A percentile compares a stretch with the other conserved stretches of the same genome.
Conservation (phyloP, 441 rosid species). For the Bruguiera hainesii region DNA sequence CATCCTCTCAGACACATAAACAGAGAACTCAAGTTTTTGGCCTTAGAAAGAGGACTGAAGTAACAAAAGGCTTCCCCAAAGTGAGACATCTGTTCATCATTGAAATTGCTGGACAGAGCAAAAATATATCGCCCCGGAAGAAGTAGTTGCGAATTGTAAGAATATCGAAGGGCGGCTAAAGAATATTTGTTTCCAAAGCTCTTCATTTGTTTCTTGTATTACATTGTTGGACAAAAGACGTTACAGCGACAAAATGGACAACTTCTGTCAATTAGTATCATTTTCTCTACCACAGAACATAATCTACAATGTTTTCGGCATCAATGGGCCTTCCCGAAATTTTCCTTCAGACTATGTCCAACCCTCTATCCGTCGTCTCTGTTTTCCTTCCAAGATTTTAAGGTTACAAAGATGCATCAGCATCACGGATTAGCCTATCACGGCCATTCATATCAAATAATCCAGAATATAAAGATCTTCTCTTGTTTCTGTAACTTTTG, state of each 20-base stretch:
- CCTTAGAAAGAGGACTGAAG: too few relatives aligned
- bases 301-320: background rate
- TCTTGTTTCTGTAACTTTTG: constrained; percentile 62
- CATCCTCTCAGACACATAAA: too few relatives aligned
- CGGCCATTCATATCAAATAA: constrained; percentile 40
- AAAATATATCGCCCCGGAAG: too few relatives aligned
- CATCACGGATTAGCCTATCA: constrained; percentile 31
- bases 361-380: constrained; percentile 3
- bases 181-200: background rate
- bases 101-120: too few relatives aligned
- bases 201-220: background rate
- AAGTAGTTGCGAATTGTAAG: too few relatives aligned
- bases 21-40: too few relatives aligned
- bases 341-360: background rate
- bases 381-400: constrained; percentile 9
- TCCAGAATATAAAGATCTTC: constrained; percentile 50
- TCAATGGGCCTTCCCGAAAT: background rate
- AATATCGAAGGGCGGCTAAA: too few relatives aligned
- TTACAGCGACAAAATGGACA: background rate
- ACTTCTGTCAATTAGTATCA: background rate
- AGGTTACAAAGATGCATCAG: constrained; percentile 33
- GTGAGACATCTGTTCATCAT: too few relatives aligned
- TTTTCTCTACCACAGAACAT: constrained; percentile 6
- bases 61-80: too few relatives aligned
- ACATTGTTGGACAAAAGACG: background rate